Evolutionary conservation across 202 grass and related monocot species (phyloP).

Genomic region (Saccharum hybrid): DNA sequence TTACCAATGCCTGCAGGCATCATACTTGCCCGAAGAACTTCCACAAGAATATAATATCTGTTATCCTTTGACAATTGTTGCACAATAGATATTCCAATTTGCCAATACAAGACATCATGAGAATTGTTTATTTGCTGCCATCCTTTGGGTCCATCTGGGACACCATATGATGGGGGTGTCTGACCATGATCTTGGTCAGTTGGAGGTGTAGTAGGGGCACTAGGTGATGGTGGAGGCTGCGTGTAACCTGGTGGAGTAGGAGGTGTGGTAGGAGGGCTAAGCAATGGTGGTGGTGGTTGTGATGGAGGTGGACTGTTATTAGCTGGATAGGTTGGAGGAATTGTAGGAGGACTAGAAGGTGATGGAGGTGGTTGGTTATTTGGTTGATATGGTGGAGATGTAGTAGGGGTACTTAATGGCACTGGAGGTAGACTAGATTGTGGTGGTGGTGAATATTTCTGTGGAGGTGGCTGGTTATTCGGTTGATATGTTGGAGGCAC

Average conservation of each 20-base stretch:
- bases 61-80: neutral
- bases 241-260: too few relatives aligned
- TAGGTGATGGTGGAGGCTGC: too few relatives aligned
- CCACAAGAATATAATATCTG: neutral
- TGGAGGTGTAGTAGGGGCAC: neutral
- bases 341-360: neutral
- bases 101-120: constrained; percentile 2
- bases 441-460: neutral
- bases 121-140: constrained; percentile 1
- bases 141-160: neutral
- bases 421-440: neutral
- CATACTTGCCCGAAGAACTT: constrained; percentile 1
- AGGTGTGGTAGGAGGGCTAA: neutral
- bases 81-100: constrained; percentile 8
- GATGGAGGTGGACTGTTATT: neutral
- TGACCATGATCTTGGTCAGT: neutral
- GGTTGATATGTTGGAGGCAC: neutral
- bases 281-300: neutral
- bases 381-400: neutral
- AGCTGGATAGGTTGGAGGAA: neutral
- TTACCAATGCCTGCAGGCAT: neutral
- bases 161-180: neutral
- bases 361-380: neutral
- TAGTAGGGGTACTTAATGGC: neutral
- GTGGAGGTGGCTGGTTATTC: neutral